Evolutionary conservation across 2,329 filamentous ascomycete species (phyloP), one percentile per base, ranked within the genome.

Genomic region (Penicillium glabrum): DNA sequence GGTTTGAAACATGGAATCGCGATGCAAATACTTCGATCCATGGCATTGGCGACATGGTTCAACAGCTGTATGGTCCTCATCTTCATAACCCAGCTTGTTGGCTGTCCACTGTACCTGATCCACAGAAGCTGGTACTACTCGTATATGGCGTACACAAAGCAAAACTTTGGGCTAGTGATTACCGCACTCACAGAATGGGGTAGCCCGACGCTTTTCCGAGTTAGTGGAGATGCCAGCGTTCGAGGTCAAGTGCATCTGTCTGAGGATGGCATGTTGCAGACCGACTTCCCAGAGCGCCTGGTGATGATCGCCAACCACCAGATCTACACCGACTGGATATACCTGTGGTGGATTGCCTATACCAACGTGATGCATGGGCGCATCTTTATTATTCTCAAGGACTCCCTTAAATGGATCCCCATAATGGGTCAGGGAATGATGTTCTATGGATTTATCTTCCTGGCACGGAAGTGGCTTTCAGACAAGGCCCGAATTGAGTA

Each of bases 311-410:
- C 85, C 7, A 88, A 88, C 57, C 86, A 88, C 63, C 84, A 87
- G 67, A 79, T 88, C 3, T 88, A 88, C 68, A 87, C 85, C n/a
- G 86, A 88, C 65, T 88, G 86, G 86, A 74, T 88, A 14, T 88
- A 88, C 67, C 77, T 88, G 2, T 88, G 86, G 86, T 88, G 85
- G 85, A 80, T 86, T 46, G 82, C 84, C 2, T 88, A 88, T 64
- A 86, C 85, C 1, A 85, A 85, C 64, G 76, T 78, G 58, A 86
- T 86, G 82, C 85, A 88, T 61, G 86, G 86, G 33, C 83, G 83
- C 61, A 81, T 88, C 64, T 87, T 85, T 68, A 88, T 88, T 68
- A 87, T 88, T 53, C 70, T 88, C 45, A 88, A 88, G 65, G 86
- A 88, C 64, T 85, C 83, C 2, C 71, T 88, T 56, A 86, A 86